Conservation (phyloP, 805 yeast genomes). For the Wickerhamiella spandovensis region DNA sequence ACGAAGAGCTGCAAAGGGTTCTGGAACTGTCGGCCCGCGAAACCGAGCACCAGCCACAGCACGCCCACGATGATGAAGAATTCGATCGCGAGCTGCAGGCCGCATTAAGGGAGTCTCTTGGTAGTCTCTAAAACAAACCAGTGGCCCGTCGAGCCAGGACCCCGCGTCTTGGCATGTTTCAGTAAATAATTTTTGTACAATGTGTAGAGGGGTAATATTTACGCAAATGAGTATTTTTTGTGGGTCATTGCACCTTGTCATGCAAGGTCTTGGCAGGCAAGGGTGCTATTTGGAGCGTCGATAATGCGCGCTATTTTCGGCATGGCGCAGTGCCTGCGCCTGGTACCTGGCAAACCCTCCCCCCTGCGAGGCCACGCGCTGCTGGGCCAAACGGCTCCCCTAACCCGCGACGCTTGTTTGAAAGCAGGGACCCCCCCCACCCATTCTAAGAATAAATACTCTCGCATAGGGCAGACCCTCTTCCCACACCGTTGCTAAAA, state of each 20-base stretch:
- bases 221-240: neutral
- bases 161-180: neutral
- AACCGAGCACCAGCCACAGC: neutral
- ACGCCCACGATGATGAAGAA: neutral
- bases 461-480: neutral
- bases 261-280: neutral
- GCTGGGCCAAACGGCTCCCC: neutral
- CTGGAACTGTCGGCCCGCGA: constrained; percentile 1
- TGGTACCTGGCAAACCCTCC: neutral
- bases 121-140: too few species aligned
- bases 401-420: neutral
- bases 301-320: neutral
- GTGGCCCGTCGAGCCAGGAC: too few species aligned
- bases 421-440: too few species aligned
- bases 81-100: neutral
- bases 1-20: constrained; percentile 8
- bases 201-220: neutral
- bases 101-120: neutral
- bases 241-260: neutral
- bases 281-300: neutral
- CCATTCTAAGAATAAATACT: neutral
- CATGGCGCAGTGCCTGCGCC: neutral
- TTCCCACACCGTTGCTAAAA: neutral
- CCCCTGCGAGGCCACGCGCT: neutral
- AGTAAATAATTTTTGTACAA: neutral